Conservation (phyloP, 1,284 basidiomycete genomes). For the Cutaneotrichosporon arboriforme region DNA sequence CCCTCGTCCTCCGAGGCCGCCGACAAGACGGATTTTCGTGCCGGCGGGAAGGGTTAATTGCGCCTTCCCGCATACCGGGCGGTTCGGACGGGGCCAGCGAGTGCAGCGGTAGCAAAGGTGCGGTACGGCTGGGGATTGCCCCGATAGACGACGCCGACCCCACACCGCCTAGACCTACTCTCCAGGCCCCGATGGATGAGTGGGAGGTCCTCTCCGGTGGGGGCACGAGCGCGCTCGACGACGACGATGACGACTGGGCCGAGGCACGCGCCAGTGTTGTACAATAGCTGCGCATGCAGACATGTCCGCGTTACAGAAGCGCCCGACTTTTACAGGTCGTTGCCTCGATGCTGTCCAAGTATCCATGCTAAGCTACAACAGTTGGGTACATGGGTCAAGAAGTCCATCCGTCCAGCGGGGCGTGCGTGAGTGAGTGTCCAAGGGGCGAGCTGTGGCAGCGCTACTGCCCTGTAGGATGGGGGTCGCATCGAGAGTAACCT, state of each 20-base stretch:
- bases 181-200: no score
- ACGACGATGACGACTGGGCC: constrained; percentile 19
- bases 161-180: no score
- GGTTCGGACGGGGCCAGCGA: not conserved
- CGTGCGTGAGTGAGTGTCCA: not conserved
- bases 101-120: not conserved
- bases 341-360: not conserved
- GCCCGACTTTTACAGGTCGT: not conserved
- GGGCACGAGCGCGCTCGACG: constrained; percentile 3
- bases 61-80: constrained; percentile 8
- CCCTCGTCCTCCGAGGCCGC: not conserved
- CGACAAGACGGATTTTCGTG: constrained; percentile 31
- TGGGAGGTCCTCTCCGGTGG: constrained; percentile 15
- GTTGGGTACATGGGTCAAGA: not conserved
- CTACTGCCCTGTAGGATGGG: no score
- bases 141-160: not conserved
- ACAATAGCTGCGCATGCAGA: not conserved
- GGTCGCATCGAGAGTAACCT: no score
- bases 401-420: no score
- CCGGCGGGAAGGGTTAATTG: constrained; percentile 28
- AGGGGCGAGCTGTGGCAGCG: not conserved
- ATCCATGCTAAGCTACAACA: not conserved
- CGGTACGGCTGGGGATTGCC: not conserved
- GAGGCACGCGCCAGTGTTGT: constrained; percentile 12
- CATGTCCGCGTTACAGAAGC: no score